Percentiles rank a stretch among this genome's conserved stretches.
Conservation (phyloP, 208 protist species). For the Acanthamoeba sp. region DNA sequence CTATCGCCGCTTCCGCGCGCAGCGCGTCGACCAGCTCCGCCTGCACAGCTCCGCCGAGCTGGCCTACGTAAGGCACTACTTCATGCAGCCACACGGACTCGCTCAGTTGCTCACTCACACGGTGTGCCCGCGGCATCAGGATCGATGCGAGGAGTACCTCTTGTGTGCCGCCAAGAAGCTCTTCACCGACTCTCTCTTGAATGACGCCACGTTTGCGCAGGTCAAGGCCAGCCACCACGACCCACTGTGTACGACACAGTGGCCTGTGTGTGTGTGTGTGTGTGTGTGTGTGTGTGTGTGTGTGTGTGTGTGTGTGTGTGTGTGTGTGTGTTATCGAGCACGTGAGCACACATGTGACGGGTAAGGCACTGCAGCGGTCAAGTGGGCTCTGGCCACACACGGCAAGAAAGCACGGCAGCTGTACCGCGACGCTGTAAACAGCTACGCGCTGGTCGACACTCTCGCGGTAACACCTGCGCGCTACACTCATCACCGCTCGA, state of each 20-base stretch:
- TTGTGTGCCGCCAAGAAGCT: not conserved
- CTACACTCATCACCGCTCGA: not conserved
- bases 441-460: slow-evolving; percentile 28
- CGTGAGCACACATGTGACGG: too few species aligned
- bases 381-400: not conserved
- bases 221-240: not conserved
- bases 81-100: not conserved
- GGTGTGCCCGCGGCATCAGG: not conserved
- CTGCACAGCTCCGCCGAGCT: not conserved
- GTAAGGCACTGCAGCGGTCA: not conserved
- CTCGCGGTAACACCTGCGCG: not conserved
- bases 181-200: not conserved
- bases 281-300: not conserved
- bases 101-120: not conserved
- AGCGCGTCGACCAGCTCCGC: not conserved
- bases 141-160: not conserved
- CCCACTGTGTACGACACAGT: too few species aligned
- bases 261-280: not conserved
- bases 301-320: not conserved
- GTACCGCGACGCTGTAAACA: not conserved
- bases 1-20: not conserved
- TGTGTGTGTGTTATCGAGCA: not conserved
- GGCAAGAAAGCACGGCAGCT: not conserved
- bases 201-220: not conserved
- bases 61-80: not conserved